These are phyloP conservation scores for Tulasnella sp. DNA, from an alignment of 768 basidiomycete species.

Conservation along the genomic window DNA sequence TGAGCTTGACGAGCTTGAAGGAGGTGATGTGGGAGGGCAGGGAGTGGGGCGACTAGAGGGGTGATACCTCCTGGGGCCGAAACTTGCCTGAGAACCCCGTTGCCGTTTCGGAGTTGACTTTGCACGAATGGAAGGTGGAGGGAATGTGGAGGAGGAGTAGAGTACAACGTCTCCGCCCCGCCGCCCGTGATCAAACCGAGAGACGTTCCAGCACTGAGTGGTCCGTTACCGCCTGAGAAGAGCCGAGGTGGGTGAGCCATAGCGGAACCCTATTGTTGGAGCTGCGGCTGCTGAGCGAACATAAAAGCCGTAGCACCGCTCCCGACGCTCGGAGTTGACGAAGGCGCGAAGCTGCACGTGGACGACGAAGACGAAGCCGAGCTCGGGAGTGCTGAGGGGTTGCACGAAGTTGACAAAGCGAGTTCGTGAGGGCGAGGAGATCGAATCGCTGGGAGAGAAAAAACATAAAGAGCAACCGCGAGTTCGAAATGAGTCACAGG, in stretches of 20 bases:
- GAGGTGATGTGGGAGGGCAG: not conserved
- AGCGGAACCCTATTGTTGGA: not conserved
- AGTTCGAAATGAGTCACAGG: constrained; percentile 22
- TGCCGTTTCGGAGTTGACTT: not conserved
- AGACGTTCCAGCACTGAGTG: not conserved
- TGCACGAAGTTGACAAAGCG: constrained; percentile 30
- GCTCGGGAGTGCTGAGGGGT: constrained; percentile 6
- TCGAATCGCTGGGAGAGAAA: not conserved
- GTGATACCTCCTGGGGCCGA: not conserved
- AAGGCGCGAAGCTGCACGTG: constrained; percentile 35
- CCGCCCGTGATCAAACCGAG: no score
- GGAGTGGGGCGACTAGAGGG: not conserved
- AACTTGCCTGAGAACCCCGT: not conserved
- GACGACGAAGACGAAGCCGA: constrained; percentile 30
- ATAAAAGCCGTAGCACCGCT: not conserved
- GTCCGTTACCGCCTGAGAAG: not conserved
- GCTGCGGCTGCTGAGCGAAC: not conserved
- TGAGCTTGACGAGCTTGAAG: not conserved
- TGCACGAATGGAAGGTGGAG: not conserved
- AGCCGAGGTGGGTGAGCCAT: no score
- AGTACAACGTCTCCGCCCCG: not conserved
- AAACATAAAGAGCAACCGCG: no score
- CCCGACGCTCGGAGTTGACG: constrained; percentile 17
- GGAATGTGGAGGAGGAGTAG: not conserved
- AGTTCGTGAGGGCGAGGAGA: constrained; percentile 18